Evolutionary conservation across 257 asterid genomes (phyloP), one percentile per base, ranked within the genome.

Genomic region (Solanum chiquidenum): DNA sequence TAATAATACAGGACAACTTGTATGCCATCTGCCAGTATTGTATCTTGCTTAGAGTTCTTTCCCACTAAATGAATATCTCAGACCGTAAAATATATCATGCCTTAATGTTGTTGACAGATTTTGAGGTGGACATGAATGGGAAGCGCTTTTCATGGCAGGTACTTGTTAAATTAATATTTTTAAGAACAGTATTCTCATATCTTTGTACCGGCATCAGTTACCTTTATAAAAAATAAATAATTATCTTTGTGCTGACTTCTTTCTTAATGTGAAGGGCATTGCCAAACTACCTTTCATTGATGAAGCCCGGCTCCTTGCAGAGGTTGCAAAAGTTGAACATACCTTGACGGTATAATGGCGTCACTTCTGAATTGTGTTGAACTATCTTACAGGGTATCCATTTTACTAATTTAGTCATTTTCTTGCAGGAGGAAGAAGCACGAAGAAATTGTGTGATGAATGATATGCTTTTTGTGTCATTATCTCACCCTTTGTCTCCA

Each of bases 271-370:
- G 58, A 87, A 97, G 99, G 99, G 99, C 75, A 88, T 97, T 89
- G 99, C 98, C 83, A 97, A 97, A 88, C 90, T 97, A 91, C 99
- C 99, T 79, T 97, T 97, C 92, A 97, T 97, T 90, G 98, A 95
- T 90, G 98, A 95, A 91, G 83, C 68, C 35, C 98, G 99, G 88
- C 96, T 97, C 87, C 98, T 97, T 84, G 92, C 93, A 4, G 99
- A 97, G 91, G 99, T 97, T 86, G 94, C 93, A 83, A 95, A 95
- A 90, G 52, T 97, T 86, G 99, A 97, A 91, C 94, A 94, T 88
- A 97, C 98, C n/a, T 95, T 95, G 66, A 94, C 98, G 94, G 99
- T 96, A 91, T 27, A 21, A 40, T 38, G 37, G 75, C 27, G 72
- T 64, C 20, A 35, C 60, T 77, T 21, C 46, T 64, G 83, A 88